Conservation (phyloP, 257 asterid species). For the Rubia yunnanensis region DNA sequence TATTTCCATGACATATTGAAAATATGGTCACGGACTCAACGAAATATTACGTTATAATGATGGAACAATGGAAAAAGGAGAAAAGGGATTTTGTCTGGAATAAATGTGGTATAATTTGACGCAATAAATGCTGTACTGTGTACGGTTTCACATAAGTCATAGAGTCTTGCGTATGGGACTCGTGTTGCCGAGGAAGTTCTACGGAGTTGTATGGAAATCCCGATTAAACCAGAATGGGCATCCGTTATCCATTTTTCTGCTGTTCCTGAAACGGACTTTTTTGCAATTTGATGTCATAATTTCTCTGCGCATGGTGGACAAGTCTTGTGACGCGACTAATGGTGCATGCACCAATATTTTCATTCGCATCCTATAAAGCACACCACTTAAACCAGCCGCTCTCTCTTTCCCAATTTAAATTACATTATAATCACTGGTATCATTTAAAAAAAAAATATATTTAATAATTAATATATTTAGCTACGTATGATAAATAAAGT, state of each 20-base stretch:
- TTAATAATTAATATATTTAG: no score
- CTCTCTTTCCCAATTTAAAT: no score
- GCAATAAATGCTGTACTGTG: background rate
- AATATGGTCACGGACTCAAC: no score
- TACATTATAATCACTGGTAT: no score
- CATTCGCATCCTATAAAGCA: no score
- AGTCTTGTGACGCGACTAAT: background rate
- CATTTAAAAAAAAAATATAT: no score
- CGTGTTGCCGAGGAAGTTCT: background rate
- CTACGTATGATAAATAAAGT: no score
- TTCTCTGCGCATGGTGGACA: background rate
- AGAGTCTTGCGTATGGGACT: constrained; percentile 1
- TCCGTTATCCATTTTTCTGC: background rate
- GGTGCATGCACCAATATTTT: background rate
- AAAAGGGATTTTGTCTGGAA: background rate
- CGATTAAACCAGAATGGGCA: background rate
- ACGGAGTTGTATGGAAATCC: background rate
- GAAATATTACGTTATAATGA: background rate
- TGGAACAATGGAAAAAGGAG: constrained; percentile 1
- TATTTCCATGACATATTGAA: no score
- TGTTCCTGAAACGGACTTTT: background rate
- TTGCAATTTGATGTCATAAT: background rate
- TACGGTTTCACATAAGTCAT: background rate
- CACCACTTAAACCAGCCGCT: no score
- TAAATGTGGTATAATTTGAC: background rate